Evolutionary conservation across 1,139 yeast species (phyloP).

Genomic region (Magnusiomyces clavatus): DNA sequence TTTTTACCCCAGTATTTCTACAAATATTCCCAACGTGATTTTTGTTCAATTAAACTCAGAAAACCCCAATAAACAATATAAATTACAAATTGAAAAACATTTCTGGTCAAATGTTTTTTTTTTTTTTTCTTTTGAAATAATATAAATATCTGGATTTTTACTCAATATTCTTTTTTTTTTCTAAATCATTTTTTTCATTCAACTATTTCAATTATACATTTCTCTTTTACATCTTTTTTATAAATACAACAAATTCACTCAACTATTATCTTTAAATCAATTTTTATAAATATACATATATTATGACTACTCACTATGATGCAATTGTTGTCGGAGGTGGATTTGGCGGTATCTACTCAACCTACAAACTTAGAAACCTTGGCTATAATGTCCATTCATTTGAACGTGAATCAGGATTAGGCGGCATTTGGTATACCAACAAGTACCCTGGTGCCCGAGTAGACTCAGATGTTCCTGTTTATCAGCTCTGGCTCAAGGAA

Average conservation of each 20-base stretch:
- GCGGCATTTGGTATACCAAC: conserved; percentile 50
- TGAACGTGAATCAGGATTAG: conserved; percentile 40
- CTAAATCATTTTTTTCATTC: background rate
- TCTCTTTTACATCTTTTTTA: background rate
- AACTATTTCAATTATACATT: background rate
- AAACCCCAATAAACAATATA: no score
- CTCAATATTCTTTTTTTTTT: background rate
- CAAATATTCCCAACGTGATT: no score
- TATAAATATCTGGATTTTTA: conserved; percentile 3
- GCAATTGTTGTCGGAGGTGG: conserved; percentile 45
- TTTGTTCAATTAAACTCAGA: no score
- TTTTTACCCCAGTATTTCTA: no score
- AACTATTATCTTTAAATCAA: background rate
- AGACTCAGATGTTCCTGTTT: conserved; percentile 46
- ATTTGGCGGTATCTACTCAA: conserved; percentile 39
- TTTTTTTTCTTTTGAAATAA: background rate
- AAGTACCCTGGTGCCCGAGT: conserved; percentile 44
- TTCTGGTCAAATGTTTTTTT: no score
- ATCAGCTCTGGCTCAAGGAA: conserved; percentile 40
- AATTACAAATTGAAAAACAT: no score
- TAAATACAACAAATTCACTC: background rate
- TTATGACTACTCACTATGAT: conserved; percentile 15
- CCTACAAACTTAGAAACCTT: conserved; percentile 31
- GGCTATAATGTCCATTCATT: conserved; percentile 34
- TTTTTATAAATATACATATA: background rate